Base-by-base conservation (phyloP, 2,329 filamentous ascomycete species). In the Tolypocladium album region DNA sequence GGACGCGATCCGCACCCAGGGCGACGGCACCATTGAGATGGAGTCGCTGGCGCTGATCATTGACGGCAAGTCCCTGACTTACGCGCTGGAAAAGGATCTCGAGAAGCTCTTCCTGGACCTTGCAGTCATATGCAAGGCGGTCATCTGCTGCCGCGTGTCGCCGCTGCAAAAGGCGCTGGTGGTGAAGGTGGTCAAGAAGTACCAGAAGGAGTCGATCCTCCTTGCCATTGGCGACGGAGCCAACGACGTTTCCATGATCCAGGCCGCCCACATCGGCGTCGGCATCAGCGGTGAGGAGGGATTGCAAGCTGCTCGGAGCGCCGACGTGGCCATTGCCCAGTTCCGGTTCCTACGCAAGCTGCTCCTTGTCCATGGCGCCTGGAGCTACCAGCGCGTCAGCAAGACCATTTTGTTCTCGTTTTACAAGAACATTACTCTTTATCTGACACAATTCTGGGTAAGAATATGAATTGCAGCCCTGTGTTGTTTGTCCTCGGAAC, bases 181-280 rank as follows among this genome's bases (percentile, higher is more conserved):
- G 27, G 94, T 99, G 66, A 99, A 99, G 79, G 85, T 97, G 65
- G 94, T 99, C 70, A 99, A 97, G 76, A 90, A 92, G 66, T 84
- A 85, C 66, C 90, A 96, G 72, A 84, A 94, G 66, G 90, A 97
- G 71, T 86, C 91, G 15, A 92, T 99, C 66, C 85, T 97, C 58
- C 85, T 99, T 57, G 94, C 94, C 58, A 97, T 99, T 72, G 94
- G 94, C 66, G 94, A 99, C 69, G 94, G 94, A 65, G 94, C 94
- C 55, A 99, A 99, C 75, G 94, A 99, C 70, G 94, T 99, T n/a
- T 97, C 93, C 22, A 99, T 99, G 94, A 99, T 99, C 59, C 94
- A 99, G 78, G 94, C 94, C 13, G 94, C 94, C 15, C 94, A 99
- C 72, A 96, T 99, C 65, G 94, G 94, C 64, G 90, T 99, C 53